Percentiles rank a stretch among this genome's conserved stretches.
phyloP scores from a whole-genome alignment of 129 eudicot species.

The Saposhnikovia divaricata region DNA sequence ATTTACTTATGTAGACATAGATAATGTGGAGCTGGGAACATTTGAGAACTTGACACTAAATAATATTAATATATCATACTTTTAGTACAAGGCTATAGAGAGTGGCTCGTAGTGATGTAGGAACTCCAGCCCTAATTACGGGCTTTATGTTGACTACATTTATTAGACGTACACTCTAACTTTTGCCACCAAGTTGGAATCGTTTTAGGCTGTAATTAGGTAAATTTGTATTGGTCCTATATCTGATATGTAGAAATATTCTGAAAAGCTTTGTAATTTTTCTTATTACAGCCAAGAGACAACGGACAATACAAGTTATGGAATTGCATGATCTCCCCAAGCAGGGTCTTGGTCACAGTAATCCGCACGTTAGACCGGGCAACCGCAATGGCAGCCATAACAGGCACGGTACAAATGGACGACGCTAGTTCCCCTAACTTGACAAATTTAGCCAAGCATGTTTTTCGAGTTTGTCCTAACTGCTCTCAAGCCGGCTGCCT shows the following conservation, averaged over 20 bases:
- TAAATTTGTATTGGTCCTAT: not conserved
- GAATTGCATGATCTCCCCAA: conserved; percentile 86
- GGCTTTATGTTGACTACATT: not conserved
- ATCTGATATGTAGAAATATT: not conserved
- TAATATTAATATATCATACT: not conserved
- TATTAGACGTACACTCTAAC: not conserved
- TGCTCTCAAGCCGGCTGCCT: not conserved
- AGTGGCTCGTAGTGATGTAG: not conserved
- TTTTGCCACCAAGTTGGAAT: not conserved
- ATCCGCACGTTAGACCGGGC: conserved; percentile 48
- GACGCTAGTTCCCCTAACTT: conserved; percentile 27
- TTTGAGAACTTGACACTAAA: not conserved
- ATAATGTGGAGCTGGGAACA: not conserved
- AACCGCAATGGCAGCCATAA: conserved; percentile 46
- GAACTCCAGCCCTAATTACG: not conserved
- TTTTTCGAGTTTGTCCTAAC: not conserved
- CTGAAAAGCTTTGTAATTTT: not conserved
- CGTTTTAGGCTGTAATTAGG: not conserved
- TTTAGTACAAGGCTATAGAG: not conserved
- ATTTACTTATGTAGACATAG: not conserved
- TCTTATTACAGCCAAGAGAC: conserved; percentile 67
- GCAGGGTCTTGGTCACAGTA: conserved; percentile 39
- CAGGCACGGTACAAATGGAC: conserved; percentile 52
- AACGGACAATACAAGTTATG: conserved; percentile 84
- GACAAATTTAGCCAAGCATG: not conserved